These are phyloP conservation scores for Kickxella alabastrina DNA, from an alignment of 192 early-diverging fungal genomes.

Conservation along the genomic window DNA sequence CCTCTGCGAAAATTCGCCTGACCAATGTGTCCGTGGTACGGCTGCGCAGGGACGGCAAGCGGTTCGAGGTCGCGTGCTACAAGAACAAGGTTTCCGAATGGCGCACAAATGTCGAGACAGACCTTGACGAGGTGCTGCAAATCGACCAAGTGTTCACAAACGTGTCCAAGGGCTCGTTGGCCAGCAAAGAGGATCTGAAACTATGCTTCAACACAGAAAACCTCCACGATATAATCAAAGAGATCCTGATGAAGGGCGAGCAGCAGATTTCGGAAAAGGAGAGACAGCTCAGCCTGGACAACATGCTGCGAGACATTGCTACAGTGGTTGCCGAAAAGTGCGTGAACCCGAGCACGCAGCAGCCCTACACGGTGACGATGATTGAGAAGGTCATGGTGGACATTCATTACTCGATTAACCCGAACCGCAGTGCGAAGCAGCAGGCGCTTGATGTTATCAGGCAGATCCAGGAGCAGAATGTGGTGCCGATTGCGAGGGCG, in stretches of 20 bases:
- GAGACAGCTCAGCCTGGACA: constrained; percentile 77
- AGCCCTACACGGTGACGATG: constrained; percentile 95
- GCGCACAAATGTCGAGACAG: constrained; percentile 89
- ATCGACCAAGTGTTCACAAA: constrained; percentile 91
- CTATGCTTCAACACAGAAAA: constrained; percentile 90
- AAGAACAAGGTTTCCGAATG: constrained; percentile 99
- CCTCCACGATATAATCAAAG: constrained; percentile 70
- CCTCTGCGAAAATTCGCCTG: constrained; percentile 58
- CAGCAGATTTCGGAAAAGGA: constrained; percentile 97
- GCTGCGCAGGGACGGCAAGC: constrained; percentile 92
- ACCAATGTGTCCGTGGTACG: constrained; percentile 97
- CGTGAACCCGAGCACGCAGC: constrained; percentile 91
- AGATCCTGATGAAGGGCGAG: constrained; percentile 95
- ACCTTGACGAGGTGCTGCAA: constrained; percentile 95
- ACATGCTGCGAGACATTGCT: constrained; percentile 87
- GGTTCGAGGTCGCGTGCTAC: constrained; percentile 98
- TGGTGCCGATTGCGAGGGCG: constrained; percentile 89
- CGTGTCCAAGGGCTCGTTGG: constrained; percentile 95
- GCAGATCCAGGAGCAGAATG: constrained; percentile 81
- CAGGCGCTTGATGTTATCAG: constrained; percentile 92
- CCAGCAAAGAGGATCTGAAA: constrained; percentile 79
- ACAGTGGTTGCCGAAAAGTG: constrained; percentile 94
- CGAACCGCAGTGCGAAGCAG: constrained; percentile 78
- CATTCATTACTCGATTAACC: constrained; percentile 87
- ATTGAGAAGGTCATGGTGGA: constrained; percentile 98